A percentile compares a stretch with the other conserved stretches of the same genome.
phyloP scores from a whole-genome alignment of 75 land plant genomes.

The Selaginella moellendorffii region DNA sequence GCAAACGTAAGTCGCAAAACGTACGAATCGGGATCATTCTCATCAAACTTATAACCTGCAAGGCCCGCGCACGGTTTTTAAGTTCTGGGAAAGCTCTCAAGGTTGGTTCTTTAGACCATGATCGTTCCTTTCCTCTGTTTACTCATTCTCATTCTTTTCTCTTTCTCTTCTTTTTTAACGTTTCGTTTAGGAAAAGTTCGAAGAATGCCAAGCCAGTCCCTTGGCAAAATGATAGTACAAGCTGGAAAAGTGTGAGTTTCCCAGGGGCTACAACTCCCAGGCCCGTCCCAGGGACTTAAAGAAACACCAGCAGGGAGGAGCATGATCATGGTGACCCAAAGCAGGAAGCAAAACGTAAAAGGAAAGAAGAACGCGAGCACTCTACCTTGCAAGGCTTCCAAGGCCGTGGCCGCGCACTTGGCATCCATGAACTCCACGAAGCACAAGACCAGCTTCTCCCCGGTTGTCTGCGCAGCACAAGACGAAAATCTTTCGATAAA shows the following conservation, averaged over 20 bases:
- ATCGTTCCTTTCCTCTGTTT: no score
- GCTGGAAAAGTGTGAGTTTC: no score
- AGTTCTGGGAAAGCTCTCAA: neutral
- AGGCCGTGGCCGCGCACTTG: conserved; percentile 63
- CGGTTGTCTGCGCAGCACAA: conserved; percentile 34
- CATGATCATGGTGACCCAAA: neutral
- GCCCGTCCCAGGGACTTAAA: no score
- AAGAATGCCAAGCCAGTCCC: no score
- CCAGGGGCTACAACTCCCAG: no score
- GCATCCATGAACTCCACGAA: conserved; percentile 85
- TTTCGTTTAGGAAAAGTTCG: no score
- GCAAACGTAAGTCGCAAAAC: conserved; percentile 63
- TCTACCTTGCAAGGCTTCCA: conserved; percentile 81
- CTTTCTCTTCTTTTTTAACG: no score
- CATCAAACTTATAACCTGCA: conserved; percentile 84
- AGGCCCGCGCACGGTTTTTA: neutral
- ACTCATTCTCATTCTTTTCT: no score
- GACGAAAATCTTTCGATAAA: neutral
- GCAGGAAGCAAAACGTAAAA: neutral
- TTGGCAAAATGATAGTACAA: no score
- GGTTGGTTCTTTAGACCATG: neutral
- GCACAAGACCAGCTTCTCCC: conserved; percentile 63
- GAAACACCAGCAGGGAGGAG: neutral
- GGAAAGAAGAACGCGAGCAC: neutral
- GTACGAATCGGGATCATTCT: conserved; percentile 49